Evolutionary conservation across 2,329 filamentous ascomycete species (phyloP), one percentile per base, ranked within the genome.

Genomic region (Teratosphaeria destructans): DNA sequence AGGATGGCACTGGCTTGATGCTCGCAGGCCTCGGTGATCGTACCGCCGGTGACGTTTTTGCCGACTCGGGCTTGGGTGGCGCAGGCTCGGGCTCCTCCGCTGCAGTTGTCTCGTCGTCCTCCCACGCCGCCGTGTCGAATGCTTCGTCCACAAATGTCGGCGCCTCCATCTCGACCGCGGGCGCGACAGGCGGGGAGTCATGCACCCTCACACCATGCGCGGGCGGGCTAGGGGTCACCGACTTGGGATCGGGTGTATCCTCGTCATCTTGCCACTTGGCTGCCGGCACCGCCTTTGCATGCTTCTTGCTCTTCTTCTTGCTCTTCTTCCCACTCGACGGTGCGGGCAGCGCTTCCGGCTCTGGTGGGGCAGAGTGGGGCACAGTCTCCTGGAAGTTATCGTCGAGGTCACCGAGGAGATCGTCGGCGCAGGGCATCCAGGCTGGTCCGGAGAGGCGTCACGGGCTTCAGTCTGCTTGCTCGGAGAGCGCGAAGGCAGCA

Each of bases 231-330:
- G 68, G 65, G 26, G 66, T 69, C 60, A 70, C 64, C 52, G 66
- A 66, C 47, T 66, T 65, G 35, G 67, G 62, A 56, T 65, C 67
- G 5, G 64, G 58, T 34, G 64, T 65, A 37, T 64, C 66, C 26
- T 69, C 67, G 16, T 67, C 64, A 26, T 63, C 63, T 39, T 69
- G 65, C 16, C 34, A 59, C 59, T 26, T 56, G 47, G 14, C 32
- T 57, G 52, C 59, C 26, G 54, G 55, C 56, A 53, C 55, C 52
- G 62, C 60, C 52, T 52, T 58, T 34, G 39, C 58, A 37, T 66
- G 59, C 57, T 65, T 67, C 62, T 65, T 66, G 35, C 58, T 60
- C 61, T 70, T 70, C 63, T 69, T 70, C 57, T 63, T 66, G 58
- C 65, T 67, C 60, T 62, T 65, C 57, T 59, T 62, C 29, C 47